Percentiles rank a stretch among this genome's conserved stretches.
phyloP scores from a whole-genome alignment of 2,329 filamentous ascomycete species.

The Fusarium chuoi region DNA sequence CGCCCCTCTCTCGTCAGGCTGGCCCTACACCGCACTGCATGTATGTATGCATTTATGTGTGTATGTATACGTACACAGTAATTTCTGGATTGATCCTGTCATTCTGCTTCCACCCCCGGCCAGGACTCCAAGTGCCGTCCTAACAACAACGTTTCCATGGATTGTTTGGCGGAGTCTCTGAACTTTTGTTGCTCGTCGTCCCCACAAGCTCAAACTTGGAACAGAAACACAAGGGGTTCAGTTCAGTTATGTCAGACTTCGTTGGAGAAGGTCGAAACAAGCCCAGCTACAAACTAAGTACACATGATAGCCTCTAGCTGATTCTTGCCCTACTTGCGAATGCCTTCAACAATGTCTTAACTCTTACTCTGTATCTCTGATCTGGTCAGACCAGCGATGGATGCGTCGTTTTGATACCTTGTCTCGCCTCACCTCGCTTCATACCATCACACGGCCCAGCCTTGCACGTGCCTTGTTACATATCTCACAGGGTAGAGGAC shows the following conservation, averaged over 20 bases:
- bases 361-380: slow-evolving; percentile 12
- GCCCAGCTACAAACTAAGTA: not conserved
- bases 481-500: slow-evolving; percentile 40
- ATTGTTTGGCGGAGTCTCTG: slow-evolving; percentile 19
- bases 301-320: not conserved
- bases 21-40: slow-evolving; percentile 16
- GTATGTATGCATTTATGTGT: not conserved
- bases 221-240: slow-evolving; percentile 23
- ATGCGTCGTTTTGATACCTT: slow-evolving; percentile 14
- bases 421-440: slow-evolving; percentile 34
- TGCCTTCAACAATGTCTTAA: slow-evolving; percentile 13
- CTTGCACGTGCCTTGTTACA: slow-evolving; percentile 25
- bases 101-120: slow-evolving; percentile 26
- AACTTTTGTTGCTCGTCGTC: slow-evolving; percentile 16
- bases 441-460: slow-evolving; percentile 21
- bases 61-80: not conserved
- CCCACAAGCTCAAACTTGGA: slow-evolving; percentile 28
- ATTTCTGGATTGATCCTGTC: slow-evolving; percentile 8
- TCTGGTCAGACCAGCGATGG: slow-evolving; percentile 4
- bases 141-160: slow-evolving; percentile 9
- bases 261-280: slow-evolving; percentile 23
- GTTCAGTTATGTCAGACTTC: slow-evolving; percentile 7
- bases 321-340: slow-evolving; percentile 7
- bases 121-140: slow-evolving; percentile 31
- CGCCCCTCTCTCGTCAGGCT: slow-evolving; percentile 10